Base-by-base conservation (phyloP, 2,329 filamentous ascomycete species). In the Fusarium compactum region DNA sequence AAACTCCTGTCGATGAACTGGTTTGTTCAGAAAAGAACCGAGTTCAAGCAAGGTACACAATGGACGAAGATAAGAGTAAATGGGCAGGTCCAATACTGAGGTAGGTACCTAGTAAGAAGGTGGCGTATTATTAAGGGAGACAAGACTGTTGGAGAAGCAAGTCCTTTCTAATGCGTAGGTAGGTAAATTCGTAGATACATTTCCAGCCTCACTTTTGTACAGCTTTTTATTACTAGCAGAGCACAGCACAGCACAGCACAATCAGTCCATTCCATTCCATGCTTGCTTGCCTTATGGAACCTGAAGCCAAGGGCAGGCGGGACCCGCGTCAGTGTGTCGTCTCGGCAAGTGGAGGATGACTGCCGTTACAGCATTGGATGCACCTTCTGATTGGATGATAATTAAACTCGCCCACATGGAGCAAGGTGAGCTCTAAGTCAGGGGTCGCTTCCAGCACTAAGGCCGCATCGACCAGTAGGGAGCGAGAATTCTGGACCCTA, bases 321-420 rank as follows among this genome's bases (percentile, higher is more conserved):
- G 34, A 38, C 34, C 34, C 44, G 24, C 27, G 24, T 18, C 25
- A 18, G 8, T 44, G n/a, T 52, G 60, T 51, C 41, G 50, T 50
- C 66, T 55, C 61, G 60, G 68, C 25, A 70, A 71, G 68, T 70
- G 65, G 65, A 43, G 59, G 59, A 45, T 51, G 45, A 60, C 27
- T 51, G 29, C 59, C 59, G 58, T 59, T 64, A 25, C 24, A 53
- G 32, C 18, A 40, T 43, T 29, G 10, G 7, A n/a, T 44, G 27
- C 20, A 12, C 8, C 24, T 10, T 45, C n/a, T 67, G 20, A 70
- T 70, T 70, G 68, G 69, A 11, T 20, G 24, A 15, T 12, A 44
- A 24, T 53, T 55, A 59, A 29, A 57, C 41, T 55, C 24, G 22
- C 45, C 24, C 58, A 56, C 53, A 43, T 62, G 59, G 30, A 44